These are phyloP conservation scores for Trichosporon faecale DNA, from an alignment of 1,284 basidiomycete genomes.

Conservation along the genomic window DNA sequence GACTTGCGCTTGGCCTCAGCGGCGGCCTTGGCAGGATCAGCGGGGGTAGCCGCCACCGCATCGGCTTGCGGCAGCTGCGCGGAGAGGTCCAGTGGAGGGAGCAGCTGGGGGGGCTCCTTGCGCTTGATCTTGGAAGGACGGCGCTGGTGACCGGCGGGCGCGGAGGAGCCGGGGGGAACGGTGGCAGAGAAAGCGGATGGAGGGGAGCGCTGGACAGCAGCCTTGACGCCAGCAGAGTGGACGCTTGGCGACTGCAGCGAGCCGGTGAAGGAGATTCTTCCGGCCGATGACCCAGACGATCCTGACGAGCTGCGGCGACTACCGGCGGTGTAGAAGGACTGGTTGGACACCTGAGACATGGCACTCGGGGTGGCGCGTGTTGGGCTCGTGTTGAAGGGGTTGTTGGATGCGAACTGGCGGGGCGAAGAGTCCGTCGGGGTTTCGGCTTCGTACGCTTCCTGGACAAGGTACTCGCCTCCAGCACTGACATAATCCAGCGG, in stretches of 20 bases:
- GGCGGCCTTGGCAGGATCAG: background rate
- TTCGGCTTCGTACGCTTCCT: constrained; percentile 20
- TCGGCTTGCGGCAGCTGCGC: background rate
- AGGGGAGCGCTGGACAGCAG: background rate
- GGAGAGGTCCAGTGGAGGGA: constrained; percentile 7
- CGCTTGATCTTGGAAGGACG: constrained; percentile 5
- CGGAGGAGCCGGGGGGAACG: background rate
- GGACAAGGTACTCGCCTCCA: constrained; percentile 15
- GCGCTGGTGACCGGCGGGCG: background rate
- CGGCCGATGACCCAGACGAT: background rate
- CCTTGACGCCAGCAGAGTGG: background rate
- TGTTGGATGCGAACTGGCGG: background rate
- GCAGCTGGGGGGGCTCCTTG: constrained; percentile 4
- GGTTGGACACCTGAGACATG: background rate
- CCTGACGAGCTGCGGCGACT: background rate
- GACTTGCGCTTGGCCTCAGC: constrained; percentile 16
- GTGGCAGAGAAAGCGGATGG: background rate
- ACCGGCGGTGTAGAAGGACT: background rate
- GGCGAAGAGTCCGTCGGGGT: background rate
- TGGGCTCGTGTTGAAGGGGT: background rate
- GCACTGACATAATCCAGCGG: constrained; percentile 12
- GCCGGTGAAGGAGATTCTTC: background rate
- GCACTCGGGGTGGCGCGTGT: background rate
- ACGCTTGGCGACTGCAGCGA: background rate
- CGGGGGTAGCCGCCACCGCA: background rate